Evolutionary conservation across 257 asterid species (phyloP).

Genomic region (Plantago elongata): DNA sequence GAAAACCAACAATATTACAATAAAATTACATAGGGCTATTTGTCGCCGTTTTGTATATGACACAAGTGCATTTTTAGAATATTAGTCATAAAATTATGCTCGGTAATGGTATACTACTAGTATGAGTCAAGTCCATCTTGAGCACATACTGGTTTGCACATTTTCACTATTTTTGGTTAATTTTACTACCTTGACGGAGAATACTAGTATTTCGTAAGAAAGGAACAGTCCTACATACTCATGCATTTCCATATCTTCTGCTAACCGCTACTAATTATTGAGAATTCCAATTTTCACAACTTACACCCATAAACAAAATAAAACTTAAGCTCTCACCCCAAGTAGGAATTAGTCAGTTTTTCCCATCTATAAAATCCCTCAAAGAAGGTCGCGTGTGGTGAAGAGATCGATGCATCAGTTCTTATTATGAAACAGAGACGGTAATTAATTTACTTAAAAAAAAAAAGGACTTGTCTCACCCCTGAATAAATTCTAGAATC

Average conservation of each 20-base stretch:
- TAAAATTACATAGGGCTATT: too few species aligned
- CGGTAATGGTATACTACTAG: too few species aligned
- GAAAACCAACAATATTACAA: too few species aligned
- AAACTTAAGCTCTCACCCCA: too few species aligned
- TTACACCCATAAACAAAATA: too few species aligned
- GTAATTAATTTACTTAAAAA: neutral
- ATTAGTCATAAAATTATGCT: too few species aligned
- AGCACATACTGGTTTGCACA: neutral
- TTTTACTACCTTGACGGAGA: neutral
- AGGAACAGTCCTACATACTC: neutral
- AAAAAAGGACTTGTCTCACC: conserved; percentile 39
- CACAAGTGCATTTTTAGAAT: too few species aligned
- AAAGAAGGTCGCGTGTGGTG: neutral
- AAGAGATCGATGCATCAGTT: neutral
- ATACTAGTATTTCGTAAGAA: neutral
- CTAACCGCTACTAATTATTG: neutral
- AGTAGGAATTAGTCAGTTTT: neutral
- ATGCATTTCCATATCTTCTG: neutral
- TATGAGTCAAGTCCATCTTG: too few species aligned
- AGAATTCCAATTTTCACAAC: too few species aligned
- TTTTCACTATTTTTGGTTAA: neutral
- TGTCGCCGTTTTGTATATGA: too few species aligned
- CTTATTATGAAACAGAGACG: too few species aligned
- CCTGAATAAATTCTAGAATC: conserved; percentile 80
- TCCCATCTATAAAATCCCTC: neutral